Evolutionary conservation across 2,329 filamentous ascomycete genomes (phyloP).

Genomic region (Sporothrix mexicana): DNA sequence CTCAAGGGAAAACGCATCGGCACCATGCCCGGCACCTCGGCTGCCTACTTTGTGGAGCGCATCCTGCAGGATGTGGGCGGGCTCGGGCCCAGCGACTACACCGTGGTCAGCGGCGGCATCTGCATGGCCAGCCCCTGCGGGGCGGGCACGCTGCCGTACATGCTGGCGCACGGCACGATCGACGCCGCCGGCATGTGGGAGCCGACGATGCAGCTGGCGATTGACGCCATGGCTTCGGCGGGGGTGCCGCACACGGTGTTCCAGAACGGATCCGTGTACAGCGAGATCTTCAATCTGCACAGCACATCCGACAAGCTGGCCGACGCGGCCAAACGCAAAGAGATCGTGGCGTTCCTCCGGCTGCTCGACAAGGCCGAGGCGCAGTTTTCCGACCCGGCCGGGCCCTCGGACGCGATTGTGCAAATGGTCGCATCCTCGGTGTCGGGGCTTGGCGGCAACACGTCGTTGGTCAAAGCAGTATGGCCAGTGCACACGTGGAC

Average conservation of each 20-base stretch:
- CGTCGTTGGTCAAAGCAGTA: slow-evolving; percentile 39
- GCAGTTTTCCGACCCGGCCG: slow-evolving; percentile 39
- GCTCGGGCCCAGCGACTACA: slow-evolving; percentile 42
- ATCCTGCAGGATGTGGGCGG: slow-evolving; percentile 42
- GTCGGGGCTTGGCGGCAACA: slow-evolving; percentile 37
- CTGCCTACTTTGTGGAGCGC: slow-evolving; percentile 45
- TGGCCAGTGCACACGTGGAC: slow-evolving; percentile 44
- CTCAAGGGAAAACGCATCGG: slow-evolving; percentile 46
- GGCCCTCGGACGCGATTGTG: slow-evolving; percentile 41
- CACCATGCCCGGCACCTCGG: slow-evolving; percentile 43
- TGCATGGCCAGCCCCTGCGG: slow-evolving; percentile 44
- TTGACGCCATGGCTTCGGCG: slow-evolving; percentile 39
- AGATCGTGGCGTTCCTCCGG: slow-evolving; percentile 44
- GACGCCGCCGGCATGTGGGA: slow-evolving; percentile 47
- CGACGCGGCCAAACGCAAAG: slow-evolving; percentile 41
- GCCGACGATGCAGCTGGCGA: slow-evolving; percentile 44
- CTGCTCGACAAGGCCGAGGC: slow-evolving; percentile 43
- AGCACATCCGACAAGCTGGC: slow-evolving; percentile 44
- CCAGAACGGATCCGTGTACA: slow-evolving; percentile 43
- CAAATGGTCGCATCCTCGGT: slow-evolving; percentile 40
- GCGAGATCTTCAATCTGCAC: slow-evolving; percentile 46
- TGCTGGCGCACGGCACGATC: slow-evolving; percentile 41
- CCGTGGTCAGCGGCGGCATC: slow-evolving; percentile 40
- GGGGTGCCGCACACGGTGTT: slow-evolving; percentile 41
- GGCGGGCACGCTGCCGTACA: slow-evolving; percentile 41